Evolutionary conservation across 345 rosid species (phyloP), one percentile per base, ranked within the genome.

Genomic region (Brassica carinata): DNA sequence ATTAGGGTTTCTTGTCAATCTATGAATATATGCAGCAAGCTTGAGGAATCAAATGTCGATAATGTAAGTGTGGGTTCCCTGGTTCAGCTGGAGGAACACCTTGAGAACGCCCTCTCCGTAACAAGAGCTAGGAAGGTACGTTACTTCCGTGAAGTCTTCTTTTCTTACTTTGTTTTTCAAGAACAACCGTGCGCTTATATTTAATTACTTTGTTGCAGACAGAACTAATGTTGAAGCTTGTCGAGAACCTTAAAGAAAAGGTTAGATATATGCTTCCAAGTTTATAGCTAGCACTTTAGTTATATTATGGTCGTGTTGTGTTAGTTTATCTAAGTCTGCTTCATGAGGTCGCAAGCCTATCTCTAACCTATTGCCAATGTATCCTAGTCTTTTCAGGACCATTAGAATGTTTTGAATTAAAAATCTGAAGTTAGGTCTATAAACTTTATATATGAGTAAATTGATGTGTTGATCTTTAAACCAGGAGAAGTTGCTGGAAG

Each of bases 121-220:
- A 72, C 77, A n/a, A 81, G 84, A 76, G 84, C 81, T 33, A 81
- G 57, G 77, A 81, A 81, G 84, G 84, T 81, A 43, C 18, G 66
- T 66, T 18, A 31, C 61, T 66, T 63, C 15, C 14, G n/a, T 64
- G 17, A 17, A 34, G 23, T 69, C 13, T 51, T 26, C 2, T 53
- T 48, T 48, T 69, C 27, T 8, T 13, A 31, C 5, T 70, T 36
- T 40, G 14, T 34, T 64, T 64, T 13, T 7, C 8, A 11, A 48
- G 15, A 51, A 18, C 5, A 18, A 63, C 61, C 36, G 26, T 27
- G 51, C 19, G 15, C 61, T 75, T 75, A 17, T 64, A 5, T 51
- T 38, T 27, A 62, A 10, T 61, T 66, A 15, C 13, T 17, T 38
- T 76, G 73, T 66, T 72, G 69, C 70, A 81, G 84, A 76, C 77